Percentiles rank a stretch among this genome's conserved stretches.
Conservation (phyloP, 371 early-diverging fungal genomes). For the Mucor saturninus region DNA sequence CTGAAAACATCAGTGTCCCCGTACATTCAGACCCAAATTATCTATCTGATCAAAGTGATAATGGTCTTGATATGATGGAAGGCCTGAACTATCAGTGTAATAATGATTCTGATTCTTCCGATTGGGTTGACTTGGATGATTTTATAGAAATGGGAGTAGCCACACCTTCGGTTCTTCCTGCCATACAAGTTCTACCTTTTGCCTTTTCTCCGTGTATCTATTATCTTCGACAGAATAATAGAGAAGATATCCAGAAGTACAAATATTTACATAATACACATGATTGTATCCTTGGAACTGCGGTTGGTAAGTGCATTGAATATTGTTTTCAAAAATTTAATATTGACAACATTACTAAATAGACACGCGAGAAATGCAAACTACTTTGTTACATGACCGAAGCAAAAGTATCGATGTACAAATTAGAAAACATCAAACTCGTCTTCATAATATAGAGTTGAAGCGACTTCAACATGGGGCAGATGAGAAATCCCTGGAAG, state of each 20-base stretch:
- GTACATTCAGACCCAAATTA: conserved; percentile 5
- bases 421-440: conserved; percentile 58
- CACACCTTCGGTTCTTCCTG: conserved; percentile 31
- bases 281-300: conserved; percentile 54
- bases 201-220: conserved; percentile 64
- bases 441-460: conserved; percentile 42
- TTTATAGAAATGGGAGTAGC: conserved; percentile 43
- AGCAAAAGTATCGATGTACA: conserved; percentile 62
- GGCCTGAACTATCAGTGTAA: conserved; percentile 37
- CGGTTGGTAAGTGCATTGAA: conserved; percentile 40
- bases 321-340: neutral
- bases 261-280: conserved; percentile 53
- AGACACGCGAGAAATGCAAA: conserved; percentile 66
- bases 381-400: conserved; percentile 55
- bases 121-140: conserved; percentile 57
- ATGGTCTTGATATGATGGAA: conserved; percentile 40
- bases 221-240: conserved; percentile 63
- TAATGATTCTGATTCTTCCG: conserved; percentile 46
- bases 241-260: conserved; percentile 45
- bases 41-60: neutral
- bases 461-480: conserved; percentile 23
- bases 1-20: conserved; percentile 11
- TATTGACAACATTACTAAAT: neutral
- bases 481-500: conserved; percentile 22
- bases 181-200: conserved; percentile 61